These are phyloP conservation scores for Lepidium campestre DNA, from an alignment of 441 rosid genomes.

Conservation along the genomic window DNA sequence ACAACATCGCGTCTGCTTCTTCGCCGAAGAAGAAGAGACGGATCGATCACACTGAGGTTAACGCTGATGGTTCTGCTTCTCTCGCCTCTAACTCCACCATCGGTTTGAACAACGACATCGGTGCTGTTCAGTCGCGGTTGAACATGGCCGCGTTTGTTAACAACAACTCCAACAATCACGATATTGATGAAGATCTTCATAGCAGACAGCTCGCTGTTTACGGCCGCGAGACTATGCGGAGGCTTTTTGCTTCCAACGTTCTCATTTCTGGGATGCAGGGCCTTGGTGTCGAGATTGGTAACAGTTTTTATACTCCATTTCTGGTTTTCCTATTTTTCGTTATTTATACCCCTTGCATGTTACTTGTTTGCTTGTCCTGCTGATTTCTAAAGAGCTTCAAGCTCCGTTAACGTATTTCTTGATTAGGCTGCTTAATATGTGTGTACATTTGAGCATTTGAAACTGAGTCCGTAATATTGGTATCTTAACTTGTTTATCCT, in stretches of 20 bases:
- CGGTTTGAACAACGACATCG: constrained; percentile 7
- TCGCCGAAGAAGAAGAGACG: constrained; percentile 37
- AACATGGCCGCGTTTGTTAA: constrained; percentile 53
- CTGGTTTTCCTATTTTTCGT: neutral
- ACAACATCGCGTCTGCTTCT: constrained; percentile 18
- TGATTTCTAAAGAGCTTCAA: neutral
- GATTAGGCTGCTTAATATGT: constrained; percentile 1
- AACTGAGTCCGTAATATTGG: neutral
- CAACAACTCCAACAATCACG: constrained; percentile 48
- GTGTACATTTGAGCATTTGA: neutral
- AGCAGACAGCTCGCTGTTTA: constrained; percentile 97
- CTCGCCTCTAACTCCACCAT: constrained; percentile 2
- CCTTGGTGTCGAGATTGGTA: constrained; percentile 95
- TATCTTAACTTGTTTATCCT: neutral
- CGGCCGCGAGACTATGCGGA: constrained; percentile 95
- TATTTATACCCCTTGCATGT: constrained; percentile 1
- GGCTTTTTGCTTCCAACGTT: constrained; percentile 75
- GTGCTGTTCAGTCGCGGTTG: constrained; percentile 22
- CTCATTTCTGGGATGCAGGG: constrained; percentile 91
- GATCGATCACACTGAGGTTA: constrained; percentile 26
- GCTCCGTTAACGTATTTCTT: neutral
- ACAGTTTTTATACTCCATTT: neutral
- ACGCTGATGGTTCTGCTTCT: constrained; percentile 28
- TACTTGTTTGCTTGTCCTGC: neutral
- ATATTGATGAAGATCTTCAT: constrained; percentile 95